Conservation (phyloP, 2,329 filamentous ascomycete genomes). For the Fusarium sp. region DNA sequence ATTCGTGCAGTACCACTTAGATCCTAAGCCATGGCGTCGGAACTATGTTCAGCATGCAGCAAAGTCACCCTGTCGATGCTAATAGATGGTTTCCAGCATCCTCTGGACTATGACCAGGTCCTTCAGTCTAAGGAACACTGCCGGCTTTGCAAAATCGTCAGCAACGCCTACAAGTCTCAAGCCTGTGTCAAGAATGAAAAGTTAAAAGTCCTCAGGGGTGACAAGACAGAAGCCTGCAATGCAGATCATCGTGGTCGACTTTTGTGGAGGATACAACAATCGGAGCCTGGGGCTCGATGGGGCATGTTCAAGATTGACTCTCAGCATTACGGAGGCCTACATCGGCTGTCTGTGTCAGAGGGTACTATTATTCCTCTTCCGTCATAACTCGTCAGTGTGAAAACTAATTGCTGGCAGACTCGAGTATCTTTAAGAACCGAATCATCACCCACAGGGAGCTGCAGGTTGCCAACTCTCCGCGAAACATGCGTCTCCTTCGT, state of each 20-base stretch:
- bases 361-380: background rate
- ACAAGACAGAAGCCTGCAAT: background rate
- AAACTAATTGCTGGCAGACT: background rate
- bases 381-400: no score
- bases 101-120: background rate
- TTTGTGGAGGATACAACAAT: background rate
- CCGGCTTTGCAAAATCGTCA: background rate
- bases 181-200: background rate
- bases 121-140: background rate
- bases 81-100: background rate
- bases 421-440: background rate
- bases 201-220: background rate
- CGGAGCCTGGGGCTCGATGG: background rate
- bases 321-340: background rate
- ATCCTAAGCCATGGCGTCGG: background rate
- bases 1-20: background rate
- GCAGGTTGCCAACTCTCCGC: background rate
- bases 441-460: background rate
- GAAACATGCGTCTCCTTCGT: constrained; percentile 3
- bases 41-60: background rate
- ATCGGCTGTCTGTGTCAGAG: background rate
- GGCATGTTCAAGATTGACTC: background rate
- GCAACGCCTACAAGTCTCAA: background rate
- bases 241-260: background rate
- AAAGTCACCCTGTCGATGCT: background rate